These are phyloP conservation scores for Papiliotrema fonsecae DNA, from an alignment of 1,284 basidiomycete genomes.

Conservation along the genomic window DNA sequence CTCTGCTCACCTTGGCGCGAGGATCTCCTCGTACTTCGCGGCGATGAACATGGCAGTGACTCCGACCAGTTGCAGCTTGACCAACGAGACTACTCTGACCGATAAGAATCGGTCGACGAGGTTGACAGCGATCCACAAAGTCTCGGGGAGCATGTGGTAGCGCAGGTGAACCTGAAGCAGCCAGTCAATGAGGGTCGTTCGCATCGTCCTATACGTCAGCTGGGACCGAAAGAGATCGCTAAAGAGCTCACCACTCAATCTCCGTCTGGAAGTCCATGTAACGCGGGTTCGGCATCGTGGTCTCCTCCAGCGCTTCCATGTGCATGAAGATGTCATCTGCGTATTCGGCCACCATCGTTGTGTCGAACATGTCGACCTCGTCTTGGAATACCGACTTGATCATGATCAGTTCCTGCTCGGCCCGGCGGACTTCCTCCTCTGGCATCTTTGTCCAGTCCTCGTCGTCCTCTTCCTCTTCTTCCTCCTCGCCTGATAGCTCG, in stretches of 20 bases:
- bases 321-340: conserved; percentile 95
- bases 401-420: conserved; percentile 35
- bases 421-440: conserved; percentile 36
- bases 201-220: conserved; percentile 51
- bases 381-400: conserved; percentile 55
- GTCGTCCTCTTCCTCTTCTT: conserved; percentile 52
- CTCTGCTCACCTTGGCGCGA: conserved; percentile 60
- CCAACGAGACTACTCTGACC: conserved; percentile 57
- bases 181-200: conserved; percentile 56
- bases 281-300: conserved; percentile 84
- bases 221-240: neutral
- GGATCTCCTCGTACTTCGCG: conserved; percentile 60
- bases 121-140: conserved; percentile 64
- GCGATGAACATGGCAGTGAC: conserved; percentile 64
- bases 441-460: conserved; percentile 64
- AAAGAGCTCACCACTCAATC: conserved; percentile 68
- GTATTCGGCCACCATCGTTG: conserved; percentile 98
- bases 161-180: conserved; percentile 60
- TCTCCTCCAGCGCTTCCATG: conserved; percentile 85
- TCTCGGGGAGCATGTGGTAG: conserved; percentile 64
- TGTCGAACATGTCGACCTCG: conserved; percentile 79
- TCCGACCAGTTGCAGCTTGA: conserved; percentile 62
- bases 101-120: conserved; percentile 62
- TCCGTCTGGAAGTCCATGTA: conserved; percentile 96
- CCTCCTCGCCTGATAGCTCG: conserved; percentile 22